A percentile compares a stretch with the other conserved stretches of the same genome.
These are phyloP conservation scores for Oemleria cerasiformis DNA, from an alignment of 306 rosid genomes.

Conservation along the genomic window DNA sequence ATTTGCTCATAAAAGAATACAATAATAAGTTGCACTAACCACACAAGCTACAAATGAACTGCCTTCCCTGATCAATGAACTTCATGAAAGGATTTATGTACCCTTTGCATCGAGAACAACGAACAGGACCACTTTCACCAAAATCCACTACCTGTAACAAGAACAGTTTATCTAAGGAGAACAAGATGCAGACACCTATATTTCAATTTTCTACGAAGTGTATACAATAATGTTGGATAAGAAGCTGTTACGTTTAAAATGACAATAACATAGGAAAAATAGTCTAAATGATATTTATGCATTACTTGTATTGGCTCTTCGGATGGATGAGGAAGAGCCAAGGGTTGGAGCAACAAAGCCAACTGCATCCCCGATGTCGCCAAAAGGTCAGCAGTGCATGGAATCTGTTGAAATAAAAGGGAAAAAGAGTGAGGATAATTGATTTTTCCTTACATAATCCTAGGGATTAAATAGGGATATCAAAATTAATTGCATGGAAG, in stretches of 20 bases:
- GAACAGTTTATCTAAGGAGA: background rate
- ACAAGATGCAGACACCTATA: background rate
- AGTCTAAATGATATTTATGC: background rate
- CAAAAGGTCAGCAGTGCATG: slow-evolving; percentile 88
- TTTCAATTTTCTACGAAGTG: background rate
- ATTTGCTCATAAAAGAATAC: no score
- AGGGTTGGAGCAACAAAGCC: slow-evolving; percentile 94
- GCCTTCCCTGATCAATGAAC: slow-evolving; percentile 94
- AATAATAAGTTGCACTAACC: slow-evolving; percentile 37
- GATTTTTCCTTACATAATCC: background rate
- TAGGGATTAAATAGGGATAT: background rate
- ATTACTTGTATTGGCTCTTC: slow-evolving; percentile 91
- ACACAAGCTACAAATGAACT: slow-evolving; percentile 86
- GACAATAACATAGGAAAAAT: slow-evolving; percentile 14
- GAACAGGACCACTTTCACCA: slow-evolving; percentile 96
- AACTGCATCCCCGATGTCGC: slow-evolving; percentile 92
- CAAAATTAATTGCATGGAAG: background rate
- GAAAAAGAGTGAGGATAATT: background rate
- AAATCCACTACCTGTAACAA: slow-evolving; percentile 80
- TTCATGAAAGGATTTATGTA: slow-evolving; percentile 95
- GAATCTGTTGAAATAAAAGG: slow-evolving; percentile 54
- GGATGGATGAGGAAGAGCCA: slow-evolving; percentile 90
- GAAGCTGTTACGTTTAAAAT: slow-evolving; percentile 13
- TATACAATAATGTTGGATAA: background rate
- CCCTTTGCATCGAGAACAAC: slow-evolving; percentile 97